These are phyloP conservation scores for Combretum micranthum DNA, from an alignment of 345 rosid species.

Conservation along the genomic window DNA sequence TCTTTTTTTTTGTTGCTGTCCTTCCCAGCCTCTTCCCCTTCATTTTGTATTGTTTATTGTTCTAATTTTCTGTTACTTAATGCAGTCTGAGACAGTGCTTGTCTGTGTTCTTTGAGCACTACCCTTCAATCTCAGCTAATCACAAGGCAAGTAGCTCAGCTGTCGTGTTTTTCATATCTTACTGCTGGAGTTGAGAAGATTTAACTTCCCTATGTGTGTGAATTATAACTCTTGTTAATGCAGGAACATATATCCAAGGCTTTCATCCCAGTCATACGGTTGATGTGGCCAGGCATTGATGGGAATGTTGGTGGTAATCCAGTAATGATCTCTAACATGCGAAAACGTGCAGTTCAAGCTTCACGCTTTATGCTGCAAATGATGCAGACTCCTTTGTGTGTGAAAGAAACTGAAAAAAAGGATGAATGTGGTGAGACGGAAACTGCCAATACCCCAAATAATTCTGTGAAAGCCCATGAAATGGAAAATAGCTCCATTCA, in stretches of 20 bases:
- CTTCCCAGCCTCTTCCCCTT: no score
- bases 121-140: slow-evolving; percentile 62
- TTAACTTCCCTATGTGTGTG: neutral
- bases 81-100: slow-evolving; percentile 85
- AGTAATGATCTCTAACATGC: slow-evolving; percentile 59
- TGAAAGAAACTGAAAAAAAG: slow-evolving; percentile 31
- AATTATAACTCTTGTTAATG: slow-evolving; percentile 15
- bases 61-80: neutral
- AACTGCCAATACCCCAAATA: slow-evolving; percentile 14
- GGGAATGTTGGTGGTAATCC: slow-evolving; percentile 62
- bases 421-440: slow-evolving; percentile 8
- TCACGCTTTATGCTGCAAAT: slow-evolving; percentile 85
- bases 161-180: neutral
- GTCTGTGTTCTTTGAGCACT: slow-evolving; percentile 92
- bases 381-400: slow-evolving; percentile 79
- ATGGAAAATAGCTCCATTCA: slow-evolving; percentile 16
- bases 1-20: neutral
- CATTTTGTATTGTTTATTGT: neutral
- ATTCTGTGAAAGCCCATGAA: slow-evolving; percentile 24
- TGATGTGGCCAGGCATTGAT: slow-evolving; percentile 90
- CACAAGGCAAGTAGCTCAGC: slow-evolving; percentile 60
- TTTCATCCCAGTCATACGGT: slow-evolving; percentile 72
- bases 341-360: slow-evolving; percentile 87
- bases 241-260: slow-evolving; percentile 79
- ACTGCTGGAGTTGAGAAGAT: neutral